Evolutionary conservation across 345 rosid species (phyloP).

Genomic region (Eucalyptus viminalis): DNA sequence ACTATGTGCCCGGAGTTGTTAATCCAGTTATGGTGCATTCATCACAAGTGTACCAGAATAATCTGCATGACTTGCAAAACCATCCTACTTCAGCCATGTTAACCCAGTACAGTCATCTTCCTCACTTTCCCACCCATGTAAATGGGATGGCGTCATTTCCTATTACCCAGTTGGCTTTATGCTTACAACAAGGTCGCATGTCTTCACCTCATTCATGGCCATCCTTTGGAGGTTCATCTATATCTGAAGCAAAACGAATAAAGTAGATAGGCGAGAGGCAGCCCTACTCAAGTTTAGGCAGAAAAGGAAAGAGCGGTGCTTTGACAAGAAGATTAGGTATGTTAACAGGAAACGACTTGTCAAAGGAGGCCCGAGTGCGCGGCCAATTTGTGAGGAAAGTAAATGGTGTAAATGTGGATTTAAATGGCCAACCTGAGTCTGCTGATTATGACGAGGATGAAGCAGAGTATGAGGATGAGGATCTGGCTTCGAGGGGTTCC

Average conservation of each 20-base stretch:
- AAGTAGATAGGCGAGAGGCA: conserved; percentile 82
- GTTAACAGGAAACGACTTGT: conserved; percentile 86
- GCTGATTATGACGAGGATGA: conserved; percentile 72
- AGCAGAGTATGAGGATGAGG: conserved; percentile 56
- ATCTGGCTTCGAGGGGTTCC: conserved; percentile 48
- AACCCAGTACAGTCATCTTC: conserved; percentile 63
- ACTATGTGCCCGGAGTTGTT: conserved; percentile 61
- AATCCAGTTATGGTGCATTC: conserved; percentile 70
- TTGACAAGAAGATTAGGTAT: conserved; percentile 93
- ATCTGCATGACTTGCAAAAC: conserved; percentile 34
- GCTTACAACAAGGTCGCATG: conserved; percentile 60
- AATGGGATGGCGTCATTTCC: conserved; percentile 53
- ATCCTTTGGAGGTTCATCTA: conserved; percentile 37
- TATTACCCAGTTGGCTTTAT: conserved; percentile 55
- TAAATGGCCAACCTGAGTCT: conserved; percentile 68
- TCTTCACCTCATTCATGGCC: conserved; percentile 52
- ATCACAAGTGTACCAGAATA: conserved; percentile 46
- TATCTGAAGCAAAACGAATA: conserved; percentile 40
- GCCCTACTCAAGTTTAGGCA: conserved; percentile 87
- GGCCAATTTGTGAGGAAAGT: conserved; percentile 96
- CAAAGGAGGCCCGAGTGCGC: conserved; percentile 87
- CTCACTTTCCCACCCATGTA: conserved; percentile 43
- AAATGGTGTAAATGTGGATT: conserved; percentile 74
- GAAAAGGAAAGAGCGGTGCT: conserved; percentile 90
- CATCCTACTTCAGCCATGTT: conserved; percentile 29